Evolutionary conservation across 768 basidiomycete genomes (phyloP).

Genomic region (Podaxis mareebaensis): DNA sequence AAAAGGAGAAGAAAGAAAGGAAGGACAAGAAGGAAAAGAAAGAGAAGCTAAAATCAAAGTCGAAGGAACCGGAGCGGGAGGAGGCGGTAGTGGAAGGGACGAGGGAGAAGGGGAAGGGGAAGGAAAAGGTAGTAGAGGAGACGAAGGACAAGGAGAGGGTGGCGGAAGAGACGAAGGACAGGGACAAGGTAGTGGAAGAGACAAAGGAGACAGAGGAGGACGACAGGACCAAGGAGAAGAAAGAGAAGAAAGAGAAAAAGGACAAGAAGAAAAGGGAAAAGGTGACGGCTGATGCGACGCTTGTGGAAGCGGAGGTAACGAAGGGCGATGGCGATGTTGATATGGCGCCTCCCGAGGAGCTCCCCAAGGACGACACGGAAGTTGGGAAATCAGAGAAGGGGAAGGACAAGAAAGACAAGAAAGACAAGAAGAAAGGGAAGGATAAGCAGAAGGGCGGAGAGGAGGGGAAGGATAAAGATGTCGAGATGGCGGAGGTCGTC

Average conservation of each 20-base stretch:
- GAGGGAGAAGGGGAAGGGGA: constrained; percentile 35
- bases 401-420: constrained; percentile 13
- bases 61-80: background rate
- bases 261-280: constrained; percentile 23
- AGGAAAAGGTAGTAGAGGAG: constrained; percentile 24
- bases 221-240: constrained; percentile 12
- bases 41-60: constrained; percentile 1
- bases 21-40: constrained; percentile 24
- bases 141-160: constrained; percentile 24
- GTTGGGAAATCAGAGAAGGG: constrained; percentile 18
- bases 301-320: no score
- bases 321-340: no score
- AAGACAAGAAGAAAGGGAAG: constrained; percentile 22
- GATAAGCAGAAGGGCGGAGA: constrained; percentile 18
- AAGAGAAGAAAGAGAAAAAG: constrained; percentile 11
- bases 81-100: constrained; percentile 20
- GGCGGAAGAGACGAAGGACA: constrained; percentile 12
- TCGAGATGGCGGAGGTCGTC: background rate
- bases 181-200: constrained; percentile 22
- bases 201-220: constrained; percentile 21
- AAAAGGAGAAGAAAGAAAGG: constrained; percentile 25
- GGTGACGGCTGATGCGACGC: no score
- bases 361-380: background rate
- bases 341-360: no score
- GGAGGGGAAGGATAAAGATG: constrained; percentile 19